Base-by-base conservation (phyloP, 495 filamentous ascomycete genomes). In the Penicillium malachiteum region DNA sequence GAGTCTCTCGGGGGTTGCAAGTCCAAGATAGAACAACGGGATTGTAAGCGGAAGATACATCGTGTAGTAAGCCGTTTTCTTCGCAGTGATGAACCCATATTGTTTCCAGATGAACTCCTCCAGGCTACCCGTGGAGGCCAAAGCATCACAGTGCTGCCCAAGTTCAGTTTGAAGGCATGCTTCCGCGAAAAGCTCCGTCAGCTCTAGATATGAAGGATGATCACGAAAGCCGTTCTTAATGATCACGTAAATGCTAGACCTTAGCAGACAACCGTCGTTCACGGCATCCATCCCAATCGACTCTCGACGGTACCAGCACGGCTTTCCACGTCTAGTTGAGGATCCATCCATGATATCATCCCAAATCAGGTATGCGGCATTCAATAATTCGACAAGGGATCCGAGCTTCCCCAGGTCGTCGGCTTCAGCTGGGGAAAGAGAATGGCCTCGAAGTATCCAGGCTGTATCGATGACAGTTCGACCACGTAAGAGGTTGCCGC, bases 11-110 rank as follows among this genome's bases (percentile, higher is more conserved):
- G 26, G 9, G 14, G 46, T 48, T 17, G 46, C 33, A 9, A 17
- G 46, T 31, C 35, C 84, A 59, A 89, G 78, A 63, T 87, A 82
- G 72, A 87, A 73, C 52, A 96, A 73, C 0, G 91, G 84, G 11
- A 96, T 80, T 3, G 87, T 89, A n/a, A 96, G 89, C 18, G 92
- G 91, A 3, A 96, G 84, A 74, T 95, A 96, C 78, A 96, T 95
- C 59, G 79, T 87, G 76, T 96, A 96, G 74, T 89, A 96, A n/a
- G 92, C 91, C 17, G 92, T 96, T 80, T 96, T 96, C 81, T 88
- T 90, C 70, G 87, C 85, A 65, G 93, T 89, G 68, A 96, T 96
- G 76, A 93, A 94, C 58, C 70, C 81, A 76, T 92, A 92, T 72
- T 92, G 94, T 49, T 90, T 80, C 67, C 89, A 74, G 60, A 78